These are phyloP conservation scores for Colletotrichum australisinense DNA, from an alignment of 2,329 filamentous ascomycete species.

Conservation along the genomic window DNA sequence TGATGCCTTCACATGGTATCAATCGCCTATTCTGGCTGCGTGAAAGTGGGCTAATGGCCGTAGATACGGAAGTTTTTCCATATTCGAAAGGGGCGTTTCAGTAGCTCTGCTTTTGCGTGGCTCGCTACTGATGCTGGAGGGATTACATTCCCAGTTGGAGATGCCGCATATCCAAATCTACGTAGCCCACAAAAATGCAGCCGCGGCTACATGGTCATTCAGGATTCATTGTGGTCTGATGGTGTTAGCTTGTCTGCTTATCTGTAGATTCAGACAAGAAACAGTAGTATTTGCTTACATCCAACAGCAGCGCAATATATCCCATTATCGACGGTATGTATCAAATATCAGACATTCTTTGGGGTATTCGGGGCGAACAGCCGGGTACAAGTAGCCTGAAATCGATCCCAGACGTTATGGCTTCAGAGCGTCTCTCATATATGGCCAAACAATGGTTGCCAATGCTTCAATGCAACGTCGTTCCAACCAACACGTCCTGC, in stretches of 20 bases:
- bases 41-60: neutral
- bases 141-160: neutral
- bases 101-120: neutral
- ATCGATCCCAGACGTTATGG: neutral
- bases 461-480: neutral
- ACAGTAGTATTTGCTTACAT: neutral
- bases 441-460: neutral
- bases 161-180: neutral
- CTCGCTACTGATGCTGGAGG: neutral
- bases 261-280: neutral
- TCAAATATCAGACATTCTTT: neutral
- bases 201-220: neutral
- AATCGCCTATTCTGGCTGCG: neutral
- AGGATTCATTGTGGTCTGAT: neutral
- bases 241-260: neutral
- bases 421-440: neutral
- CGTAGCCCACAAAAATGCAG: neutral
- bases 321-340: neutral
- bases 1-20: neutral
- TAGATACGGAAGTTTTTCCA: neutral
- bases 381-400: neutral
- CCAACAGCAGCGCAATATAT: neutral
- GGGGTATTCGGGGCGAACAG: neutral
- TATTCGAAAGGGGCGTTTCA: neutral
- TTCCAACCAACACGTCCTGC: neutral